Evolutionary conservation across 2,329 filamentous ascomycete genomes (phyloP).

Genomic region (Xylariaceae sp.): DNA sequence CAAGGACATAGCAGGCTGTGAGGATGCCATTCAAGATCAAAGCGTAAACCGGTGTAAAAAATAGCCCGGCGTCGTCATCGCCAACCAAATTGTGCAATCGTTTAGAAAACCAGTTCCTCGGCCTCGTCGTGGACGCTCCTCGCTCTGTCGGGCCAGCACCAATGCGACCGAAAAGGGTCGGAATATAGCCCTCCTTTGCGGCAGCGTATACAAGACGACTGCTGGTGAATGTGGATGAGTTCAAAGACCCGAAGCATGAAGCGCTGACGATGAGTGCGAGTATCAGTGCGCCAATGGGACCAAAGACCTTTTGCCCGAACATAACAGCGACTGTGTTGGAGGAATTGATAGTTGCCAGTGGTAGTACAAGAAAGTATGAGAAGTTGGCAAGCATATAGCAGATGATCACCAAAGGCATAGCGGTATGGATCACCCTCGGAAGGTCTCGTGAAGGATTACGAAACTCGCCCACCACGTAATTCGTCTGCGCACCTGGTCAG

Average conservation of each 20-base stretch:
- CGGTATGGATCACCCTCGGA: slow-evolving; percentile 91
- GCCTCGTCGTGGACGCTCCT: slow-evolving; percentile 41
- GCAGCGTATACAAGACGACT: slow-evolving; percentile 90
- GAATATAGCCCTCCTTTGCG: slow-evolving; percentile 92
- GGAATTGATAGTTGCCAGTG: slow-evolving; percentile 71
- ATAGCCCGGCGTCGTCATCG: slow-evolving; percentile 74
- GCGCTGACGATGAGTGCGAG: slow-evolving; percentile 86
- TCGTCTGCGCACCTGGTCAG: slow-evolving; percentile 58
- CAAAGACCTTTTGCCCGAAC: slow-evolving; percentile 88
- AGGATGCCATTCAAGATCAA: slow-evolving; percentile 75
- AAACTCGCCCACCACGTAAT: slow-evolving; percentile 97
- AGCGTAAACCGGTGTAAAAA: slow-evolving; percentile 91
- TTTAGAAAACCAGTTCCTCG: slow-evolving; percentile 54
- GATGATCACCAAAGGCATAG: slow-evolving; percentile 89
- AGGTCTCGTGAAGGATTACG: slow-evolving; percentile 86
- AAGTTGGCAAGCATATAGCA: slow-evolving; percentile 89
- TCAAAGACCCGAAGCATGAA: slow-evolving; percentile 91
- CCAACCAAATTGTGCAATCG: slow-evolving; percentile 60
- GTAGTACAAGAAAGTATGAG: slow-evolving; percentile 90
- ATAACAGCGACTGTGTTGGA: slow-evolving; percentile 95
- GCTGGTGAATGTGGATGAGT: slow-evolving; percentile 90
- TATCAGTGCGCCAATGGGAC: slow-evolving; percentile 72
- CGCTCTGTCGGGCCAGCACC: slow-evolving; percentile 53
- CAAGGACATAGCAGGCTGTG: slow-evolving; percentile 71
- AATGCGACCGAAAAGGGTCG: slow-evolving; percentile 75